Conservation (phyloP, 305 asterid species). For the Rubia balearica region DNA sequence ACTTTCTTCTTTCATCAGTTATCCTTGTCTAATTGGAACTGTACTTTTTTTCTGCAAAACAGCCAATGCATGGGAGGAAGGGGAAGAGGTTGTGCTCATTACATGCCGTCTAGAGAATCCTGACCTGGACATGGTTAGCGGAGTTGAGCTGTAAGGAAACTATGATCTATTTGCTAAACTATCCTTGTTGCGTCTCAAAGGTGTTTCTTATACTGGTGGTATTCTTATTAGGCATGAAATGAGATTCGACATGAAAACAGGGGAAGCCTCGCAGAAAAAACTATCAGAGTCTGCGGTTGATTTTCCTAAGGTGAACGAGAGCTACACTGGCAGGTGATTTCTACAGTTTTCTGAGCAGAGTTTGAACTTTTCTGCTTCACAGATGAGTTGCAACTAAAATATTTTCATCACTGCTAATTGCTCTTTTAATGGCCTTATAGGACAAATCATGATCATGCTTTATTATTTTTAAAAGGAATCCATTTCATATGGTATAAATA, state of each 20-base stretch:
- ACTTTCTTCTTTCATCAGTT: background rate
- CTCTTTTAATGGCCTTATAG: background rate
- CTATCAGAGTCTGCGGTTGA: constrained; percentile 75
- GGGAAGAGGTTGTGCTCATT: constrained; percentile 86
- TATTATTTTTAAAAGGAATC: background rate
- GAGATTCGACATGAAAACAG: constrained; percentile 89
- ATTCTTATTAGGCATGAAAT: constrained; percentile 66
- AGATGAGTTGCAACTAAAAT: background rate
- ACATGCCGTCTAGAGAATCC: constrained; percentile 70
- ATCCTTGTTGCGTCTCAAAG: constrained; percentile 9
- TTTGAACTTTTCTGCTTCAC: background rate
- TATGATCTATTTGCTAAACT: constrained; percentile 13
- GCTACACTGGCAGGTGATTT: constrained; percentile 76
- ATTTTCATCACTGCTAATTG: background rate
- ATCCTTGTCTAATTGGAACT: background rate
- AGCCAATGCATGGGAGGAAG: constrained; percentile 99
- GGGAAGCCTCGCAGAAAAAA: constrained; percentile 78
- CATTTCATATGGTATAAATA: background rate
- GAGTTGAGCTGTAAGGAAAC: constrained; percentile 64
- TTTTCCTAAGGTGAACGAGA: constrained; percentile 90
- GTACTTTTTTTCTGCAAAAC: constrained; percentile 18
- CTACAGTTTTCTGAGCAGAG: constrained; percentile 4
- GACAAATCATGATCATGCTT: constrained; percentile 6
- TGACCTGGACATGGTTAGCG: constrained; percentile 73
- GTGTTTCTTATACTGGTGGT: constrained; percentile 11